phyloP scores from a whole-genome alignment of 208 protist genomes.

The Naegleria fowleri region DNA sequence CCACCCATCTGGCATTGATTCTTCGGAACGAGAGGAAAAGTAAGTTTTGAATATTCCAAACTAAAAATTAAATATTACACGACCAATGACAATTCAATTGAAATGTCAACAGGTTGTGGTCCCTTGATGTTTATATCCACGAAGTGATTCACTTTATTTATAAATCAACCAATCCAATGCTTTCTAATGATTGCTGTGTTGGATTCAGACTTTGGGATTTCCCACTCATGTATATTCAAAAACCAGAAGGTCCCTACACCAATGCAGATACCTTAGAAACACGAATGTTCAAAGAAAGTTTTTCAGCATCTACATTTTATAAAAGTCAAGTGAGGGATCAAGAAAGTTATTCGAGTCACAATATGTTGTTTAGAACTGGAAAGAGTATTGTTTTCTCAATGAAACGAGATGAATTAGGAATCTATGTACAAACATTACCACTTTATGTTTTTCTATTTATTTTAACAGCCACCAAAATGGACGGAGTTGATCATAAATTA shows the following conservation, averaged over 20 bases:
- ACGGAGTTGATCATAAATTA: not conserved
- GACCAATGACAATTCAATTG: no score
- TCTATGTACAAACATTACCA: not conserved
- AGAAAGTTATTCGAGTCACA: not conserved
- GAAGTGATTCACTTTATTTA: not conserved
- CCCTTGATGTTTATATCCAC: not conserved
- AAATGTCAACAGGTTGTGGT: no score
- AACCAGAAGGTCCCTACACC: not conserved
- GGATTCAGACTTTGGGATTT: not conserved
- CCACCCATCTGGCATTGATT: no score
- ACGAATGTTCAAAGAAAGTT: not conserved
- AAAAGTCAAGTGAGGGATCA: not conserved
- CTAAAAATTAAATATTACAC: no score
- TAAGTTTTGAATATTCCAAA: no score
- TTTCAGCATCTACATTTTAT: not conserved
- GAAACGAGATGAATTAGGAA: not conserved
- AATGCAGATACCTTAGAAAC: not conserved
- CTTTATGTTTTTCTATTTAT: constrained; percentile 2
- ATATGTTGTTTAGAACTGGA: not conserved
- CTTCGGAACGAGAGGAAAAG: no score
- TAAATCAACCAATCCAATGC: not conserved
- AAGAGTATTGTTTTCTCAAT: not conserved
- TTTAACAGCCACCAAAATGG: not conserved
- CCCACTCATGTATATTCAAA: not conserved
- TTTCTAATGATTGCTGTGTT: not conserved